Conservation (phyloP, 257 asterid genomes). For the Fraxinus americana region DNA sequence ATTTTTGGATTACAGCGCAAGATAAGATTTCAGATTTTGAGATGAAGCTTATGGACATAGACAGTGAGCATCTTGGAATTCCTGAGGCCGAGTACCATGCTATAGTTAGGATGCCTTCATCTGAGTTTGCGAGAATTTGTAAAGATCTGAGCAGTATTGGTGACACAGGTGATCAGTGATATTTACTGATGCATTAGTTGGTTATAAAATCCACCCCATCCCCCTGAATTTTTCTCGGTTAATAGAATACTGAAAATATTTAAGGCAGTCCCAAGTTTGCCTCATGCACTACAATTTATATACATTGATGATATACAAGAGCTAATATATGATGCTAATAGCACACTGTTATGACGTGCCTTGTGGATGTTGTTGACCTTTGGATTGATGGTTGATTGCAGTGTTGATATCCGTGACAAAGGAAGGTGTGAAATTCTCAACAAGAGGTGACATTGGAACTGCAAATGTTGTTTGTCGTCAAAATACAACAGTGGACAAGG, state of each 20-base stretch:
- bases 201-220: neutral
- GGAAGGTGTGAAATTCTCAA: slow-evolving; percentile 57
- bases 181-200: neutral
- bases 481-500: slow-evolving; percentile 57
- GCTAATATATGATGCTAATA: neutral
- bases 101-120: slow-evolving; percentile 48
- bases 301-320: neutral
- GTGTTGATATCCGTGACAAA: slow-evolving; percentile 55
- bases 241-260: neutral
- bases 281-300: neutral
- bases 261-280: neutral
- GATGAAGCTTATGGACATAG: slow-evolving; percentile 50
- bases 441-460: slow-evolving; percentile 54
- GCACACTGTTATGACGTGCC: neutral
- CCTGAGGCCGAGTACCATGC: slow-evolving; percentile 49
- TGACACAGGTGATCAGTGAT: slow-evolving; percentile 35
- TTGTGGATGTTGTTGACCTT: neutral
- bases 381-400: slow-evolving; percentile 17
- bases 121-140: slow-evolving; percentile 47
- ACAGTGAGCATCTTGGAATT: slow-evolving; percentile 46
- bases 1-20: slow-evolving; percentile 30
- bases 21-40: slow-evolving; percentile 48
- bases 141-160: slow-evolving; percentile 44
- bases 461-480: slow-evolving; percentile 51
- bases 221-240: neutral